Evolutionary conservation across 768 basidiomycete genomes (phyloP).

Genomic region (Tubosaeta brunneosetosa): DNA sequence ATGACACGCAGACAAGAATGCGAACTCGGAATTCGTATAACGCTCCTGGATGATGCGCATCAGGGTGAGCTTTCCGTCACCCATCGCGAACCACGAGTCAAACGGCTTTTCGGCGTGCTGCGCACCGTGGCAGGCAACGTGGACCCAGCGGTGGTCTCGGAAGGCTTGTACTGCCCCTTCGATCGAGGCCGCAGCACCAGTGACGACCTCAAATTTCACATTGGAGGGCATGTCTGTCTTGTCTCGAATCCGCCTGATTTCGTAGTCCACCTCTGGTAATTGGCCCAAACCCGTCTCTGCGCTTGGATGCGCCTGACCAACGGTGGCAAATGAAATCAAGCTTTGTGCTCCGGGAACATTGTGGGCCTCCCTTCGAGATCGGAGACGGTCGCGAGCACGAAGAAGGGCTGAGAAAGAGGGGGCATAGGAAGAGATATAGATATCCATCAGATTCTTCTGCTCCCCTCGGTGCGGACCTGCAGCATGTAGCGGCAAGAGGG

Average conservation of each 20-base stretch:
- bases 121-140: not conserved
- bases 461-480: not conserved
- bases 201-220: not conserved
- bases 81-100: not conserved
- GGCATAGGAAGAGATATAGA: not conserved
- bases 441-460: not conserved
- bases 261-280: not conserved
- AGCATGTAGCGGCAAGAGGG: not conserved
- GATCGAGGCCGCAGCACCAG: not conserved
- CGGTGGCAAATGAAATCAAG: not conserved
- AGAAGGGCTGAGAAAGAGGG: not conserved
- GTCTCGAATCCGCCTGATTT: not conserved
- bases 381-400: not conserved
- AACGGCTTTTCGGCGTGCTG: not conserved
- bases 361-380: not conserved
- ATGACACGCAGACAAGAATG: not conserved
- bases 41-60: not conserved
- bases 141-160: not conserved
- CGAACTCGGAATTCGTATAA: not conserved
- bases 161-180: not conserved
- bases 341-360: not conserved
- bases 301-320: not conserved
- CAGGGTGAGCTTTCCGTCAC: not conserved
- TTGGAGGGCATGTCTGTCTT: not conserved
- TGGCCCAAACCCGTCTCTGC: not conserved